Percentiles rank a stretch among this genome's conserved stretches.
phyloP scores from a whole-genome alignment of 805 yeast species.

The Yarrowia bubula region DNA sequence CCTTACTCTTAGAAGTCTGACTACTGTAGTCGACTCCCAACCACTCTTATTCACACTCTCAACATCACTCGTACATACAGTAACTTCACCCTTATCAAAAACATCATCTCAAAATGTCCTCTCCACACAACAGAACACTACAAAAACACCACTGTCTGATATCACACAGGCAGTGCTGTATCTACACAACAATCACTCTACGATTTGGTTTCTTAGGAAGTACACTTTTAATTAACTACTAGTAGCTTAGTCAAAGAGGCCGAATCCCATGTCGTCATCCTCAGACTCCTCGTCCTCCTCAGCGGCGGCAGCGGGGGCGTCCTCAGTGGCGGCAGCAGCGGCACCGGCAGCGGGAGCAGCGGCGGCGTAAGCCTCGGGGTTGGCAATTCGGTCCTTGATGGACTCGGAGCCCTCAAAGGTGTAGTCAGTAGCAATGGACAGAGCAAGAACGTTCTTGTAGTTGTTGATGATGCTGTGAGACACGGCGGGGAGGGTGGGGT shows the following conservation, averaged over 20 bases:
- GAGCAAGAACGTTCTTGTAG: slow-evolving; percentile 98
- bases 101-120: no score
- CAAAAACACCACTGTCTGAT: no score
- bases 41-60: no score
- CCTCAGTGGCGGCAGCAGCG: slow-evolving; percentile 56
- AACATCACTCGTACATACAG: no score
- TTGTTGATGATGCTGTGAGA: slow-evolving; percentile 98
- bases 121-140: no score
- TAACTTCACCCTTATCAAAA: no score
- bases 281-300: slow-evolving; percentile 68
- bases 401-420: slow-evolving; percentile 99
- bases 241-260: slow-evolving; percentile 84
- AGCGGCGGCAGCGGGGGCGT: slow-evolving; percentile 68
- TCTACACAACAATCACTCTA: neutral
- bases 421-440: slow-evolving; percentile 98
- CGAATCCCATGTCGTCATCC: slow-evolving; percentile 84
- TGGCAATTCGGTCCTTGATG: slow-evolving; percentile 98
- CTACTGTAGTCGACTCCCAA: no score
- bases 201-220: neutral
- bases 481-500: slow-evolving; percentile 99
- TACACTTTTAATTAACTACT: slow-evolving; percentile 27
- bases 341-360: slow-evolving; percentile 98
- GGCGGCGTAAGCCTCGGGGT: slow-evolving; percentile 99
- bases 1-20: no score
- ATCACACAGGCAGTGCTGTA: neutral